These are phyloP conservation scores for Beauveria pseudobassiana DNA, from an alignment of 2,329 filamentous ascomycete genomes.

Conservation along the genomic window DNA sequence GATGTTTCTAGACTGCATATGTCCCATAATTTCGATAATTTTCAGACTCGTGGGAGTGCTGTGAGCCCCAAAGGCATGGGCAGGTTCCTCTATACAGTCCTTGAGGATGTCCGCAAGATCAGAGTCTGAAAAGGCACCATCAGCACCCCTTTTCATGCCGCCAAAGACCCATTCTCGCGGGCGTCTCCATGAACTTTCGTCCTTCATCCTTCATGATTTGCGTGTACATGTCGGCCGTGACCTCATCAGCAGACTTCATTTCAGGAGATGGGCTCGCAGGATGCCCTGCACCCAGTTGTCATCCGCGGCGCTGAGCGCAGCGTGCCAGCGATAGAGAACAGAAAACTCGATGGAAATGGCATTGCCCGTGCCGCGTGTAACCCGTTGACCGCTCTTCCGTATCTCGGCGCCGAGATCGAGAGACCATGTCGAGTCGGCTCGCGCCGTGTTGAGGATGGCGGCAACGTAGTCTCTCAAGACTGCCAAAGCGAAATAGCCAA, in stretches of 20 bases:
- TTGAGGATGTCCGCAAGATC: neutral
- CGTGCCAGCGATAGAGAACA: neutral
- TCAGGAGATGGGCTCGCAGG: neutral
- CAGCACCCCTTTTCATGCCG: neutral
- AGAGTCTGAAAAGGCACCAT: neutral
- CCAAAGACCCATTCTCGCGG: neutral
- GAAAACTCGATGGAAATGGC: neutral
- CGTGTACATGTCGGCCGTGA: neutral
- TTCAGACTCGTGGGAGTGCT: neutral
- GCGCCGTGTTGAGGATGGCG: slow-evolving; percentile 38
- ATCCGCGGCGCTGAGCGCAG: neutral
- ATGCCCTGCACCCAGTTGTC: neutral
- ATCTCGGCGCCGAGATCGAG: slow-evolving; percentile 16
- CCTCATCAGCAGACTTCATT: neutral
- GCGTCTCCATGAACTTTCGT: neutral
- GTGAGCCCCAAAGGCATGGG: neutral
- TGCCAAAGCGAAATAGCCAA: slow-evolving; percentile 45
- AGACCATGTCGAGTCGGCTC: slow-evolving; percentile 22
- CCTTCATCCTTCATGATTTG: neutral
- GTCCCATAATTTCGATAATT: neutral
- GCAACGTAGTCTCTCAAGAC: slow-evolving; percentile 46
- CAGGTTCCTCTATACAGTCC: neutral
- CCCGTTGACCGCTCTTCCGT: neutral
- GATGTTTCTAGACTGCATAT: neutral
- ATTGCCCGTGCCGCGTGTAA: neutral